phyloP scores from a whole-genome alignment of 1,284 basidiomycete species.

The Ustilago esculenta region DNA sequence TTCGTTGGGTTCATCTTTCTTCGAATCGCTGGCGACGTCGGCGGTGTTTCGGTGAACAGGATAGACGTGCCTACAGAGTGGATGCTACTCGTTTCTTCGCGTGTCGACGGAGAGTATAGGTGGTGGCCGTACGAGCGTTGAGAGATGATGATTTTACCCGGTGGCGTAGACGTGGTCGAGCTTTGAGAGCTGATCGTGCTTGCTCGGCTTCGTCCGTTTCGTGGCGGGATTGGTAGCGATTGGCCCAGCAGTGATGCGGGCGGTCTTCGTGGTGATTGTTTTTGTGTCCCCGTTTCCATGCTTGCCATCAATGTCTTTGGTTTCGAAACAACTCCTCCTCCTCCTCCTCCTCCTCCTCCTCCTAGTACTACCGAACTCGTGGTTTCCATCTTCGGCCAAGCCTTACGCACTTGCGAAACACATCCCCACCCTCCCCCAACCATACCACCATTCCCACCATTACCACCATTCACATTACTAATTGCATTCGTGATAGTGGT shows the following conservation, averaged over 20 bases:
- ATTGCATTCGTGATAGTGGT: too few relatives aligned
- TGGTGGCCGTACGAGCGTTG: conserved; percentile 37
- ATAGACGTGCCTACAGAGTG: conserved; percentile 38
- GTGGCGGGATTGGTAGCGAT: conserved; percentile 43
- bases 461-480: too few relatives aligned
- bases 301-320: too few relatives aligned
- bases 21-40: conserved; percentile 15
- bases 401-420: too few relatives aligned
- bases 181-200: conserved; percentile 48
- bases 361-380: too few relatives aligned
- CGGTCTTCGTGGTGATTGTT: conserved; percentile 17
- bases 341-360: too few relatives aligned
- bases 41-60: conserved; percentile 27
- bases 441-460: too few relatives aligned
- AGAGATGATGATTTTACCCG: conserved; percentile 39
- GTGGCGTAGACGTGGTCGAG: conserved; percentile 28
- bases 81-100: conserved; percentile 32
- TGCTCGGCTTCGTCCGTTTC: conserved; percentile 28
- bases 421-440: too few relatives aligned
- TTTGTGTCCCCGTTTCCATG: neutral
- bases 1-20: too few relatives aligned
- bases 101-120: conserved; percentile 11
- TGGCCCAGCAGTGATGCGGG: conserved; percentile 28
- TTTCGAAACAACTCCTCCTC: too few relatives aligned
- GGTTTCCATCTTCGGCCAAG: conserved; percentile 28